Percentiles rank a stretch among this genome's conserved stretches.
Evolutionary conservation across 257 asterid genomes (phyloP).

Genomic region (Cinchona pubescens): DNA sequence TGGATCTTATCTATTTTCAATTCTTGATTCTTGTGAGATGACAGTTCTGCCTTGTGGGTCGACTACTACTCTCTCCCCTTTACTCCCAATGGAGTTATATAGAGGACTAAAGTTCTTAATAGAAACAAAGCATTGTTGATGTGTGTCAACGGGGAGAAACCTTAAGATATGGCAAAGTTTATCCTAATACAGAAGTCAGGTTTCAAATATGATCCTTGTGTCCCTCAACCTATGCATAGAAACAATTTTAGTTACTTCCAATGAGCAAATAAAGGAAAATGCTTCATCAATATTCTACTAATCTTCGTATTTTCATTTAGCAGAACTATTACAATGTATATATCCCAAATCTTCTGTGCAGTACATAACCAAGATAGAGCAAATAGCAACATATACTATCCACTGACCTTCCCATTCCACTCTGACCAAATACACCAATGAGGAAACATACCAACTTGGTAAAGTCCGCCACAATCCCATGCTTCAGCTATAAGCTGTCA

Average conservation of each 20-base stretch:
- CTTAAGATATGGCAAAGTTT: background rate
- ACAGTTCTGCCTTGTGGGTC: background rate
- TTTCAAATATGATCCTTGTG: no score
- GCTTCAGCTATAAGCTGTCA: conserved; percentile 95
- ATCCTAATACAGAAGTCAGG: background rate
- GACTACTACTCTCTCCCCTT: background rate
- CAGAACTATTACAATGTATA: background rate
- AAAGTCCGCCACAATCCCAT: conserved; percentile 99
- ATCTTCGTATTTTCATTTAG: background rate
- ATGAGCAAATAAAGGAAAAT: background rate
- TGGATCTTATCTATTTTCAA: background rate
- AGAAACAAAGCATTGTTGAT: background rate
- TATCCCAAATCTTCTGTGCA: background rate
- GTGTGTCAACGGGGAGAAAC: no score
- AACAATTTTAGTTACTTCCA: background rate
- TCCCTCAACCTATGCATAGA: no score
- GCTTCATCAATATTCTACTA: background rate
- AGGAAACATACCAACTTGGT: conserved; percentile 93
- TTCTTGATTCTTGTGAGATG: background rate
- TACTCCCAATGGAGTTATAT: background rate
- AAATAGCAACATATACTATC: background rate
- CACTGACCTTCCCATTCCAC: conserved; percentile 95
- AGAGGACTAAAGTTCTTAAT: background rate
- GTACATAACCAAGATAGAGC: background rate
- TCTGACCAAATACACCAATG: conserved; percentile 99